Base-by-base conservation (phyloP, 495 filamentous ascomycete genomes). In the Diplogelasinospora grovesii region DNA sequence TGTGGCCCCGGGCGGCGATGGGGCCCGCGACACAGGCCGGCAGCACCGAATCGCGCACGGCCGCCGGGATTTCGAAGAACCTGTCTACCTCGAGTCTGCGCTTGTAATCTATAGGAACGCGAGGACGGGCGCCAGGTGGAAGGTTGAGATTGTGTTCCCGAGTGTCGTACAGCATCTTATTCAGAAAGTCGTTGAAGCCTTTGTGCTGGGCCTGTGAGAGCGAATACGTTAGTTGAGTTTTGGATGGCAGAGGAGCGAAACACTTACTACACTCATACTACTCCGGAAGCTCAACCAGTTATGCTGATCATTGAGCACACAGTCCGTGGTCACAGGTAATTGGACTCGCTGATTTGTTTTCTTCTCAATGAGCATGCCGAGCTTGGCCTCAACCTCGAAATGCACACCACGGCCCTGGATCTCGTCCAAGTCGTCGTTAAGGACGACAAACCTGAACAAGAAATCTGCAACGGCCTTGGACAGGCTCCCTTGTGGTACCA, bases 311-410 rank as follows among this genome's bases (percentile, higher is more conserved):
- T 63, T 68, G 34, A 95, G 54, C 10, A 93, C 62, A 31, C 72
- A 79, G 52, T 90, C 83, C 0, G 81, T 76, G 22, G 63, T 35
- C 8, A 92, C 66, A 5, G 79, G 78, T 14, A 90, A 54, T 2
- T 59, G 57, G 25, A 90, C 62, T 24, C 88, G 73, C n/a, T 81
- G 70, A 36, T 79, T 72, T 2, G 75, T 80, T 43, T 74, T 71
- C 58, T 72, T 79, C 51, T 89, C 80, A 27, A 94, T 74, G 11
- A 95, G 60, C 28, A 75, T 79, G 35, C 90, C 90, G 13, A 97
- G 59, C 58, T 95, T 96, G 7, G 87, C 89, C 63, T 96, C 89
- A 40, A 96, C 83, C 60, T 96, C 89, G 26, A 94, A 73, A 41
- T 86, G 73, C n/a, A 83, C 73, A 4, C 76, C 79, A n/a, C 64